Percentiles rank a stretch among this genome's conserved stretches.
Conservation (phyloP, 2,329 filamentous ascomycete species). For the Cytospora leucostoma region DNA sequence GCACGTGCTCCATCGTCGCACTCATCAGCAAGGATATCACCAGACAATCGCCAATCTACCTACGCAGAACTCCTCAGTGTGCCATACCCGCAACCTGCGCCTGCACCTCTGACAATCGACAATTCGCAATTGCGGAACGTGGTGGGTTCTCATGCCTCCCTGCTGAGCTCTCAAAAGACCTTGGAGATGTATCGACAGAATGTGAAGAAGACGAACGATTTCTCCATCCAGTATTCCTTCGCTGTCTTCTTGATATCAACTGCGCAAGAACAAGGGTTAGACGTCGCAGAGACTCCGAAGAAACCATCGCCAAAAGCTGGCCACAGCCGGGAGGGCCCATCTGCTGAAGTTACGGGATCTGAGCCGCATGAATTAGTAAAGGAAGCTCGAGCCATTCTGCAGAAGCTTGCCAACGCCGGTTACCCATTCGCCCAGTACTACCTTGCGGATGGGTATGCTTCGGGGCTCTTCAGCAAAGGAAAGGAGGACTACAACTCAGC, state of each 20-base stretch:
- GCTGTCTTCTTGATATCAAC: conserved; percentile 91
- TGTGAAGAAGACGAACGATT: conserved; percentile 94
- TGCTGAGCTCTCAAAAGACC: conserved; percentile 89
- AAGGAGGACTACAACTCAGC: conserved; percentile 90
- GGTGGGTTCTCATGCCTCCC: conserved; percentile 85
- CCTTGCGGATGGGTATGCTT: conserved; percentile 89
- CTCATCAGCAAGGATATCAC: conserved; percentile 51
- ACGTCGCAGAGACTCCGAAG: conserved; percentile 49
- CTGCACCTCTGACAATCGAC: conserved; percentile 69
- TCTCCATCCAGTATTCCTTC: conserved; percentile 92
- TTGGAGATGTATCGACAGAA: conserved; percentile 97
- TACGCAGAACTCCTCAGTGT: conserved; percentile 64
- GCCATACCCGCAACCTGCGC: conserved; percentile 77
- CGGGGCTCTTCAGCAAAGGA: conserved; percentile 91
- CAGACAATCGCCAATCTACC: conserved; percentile 54
- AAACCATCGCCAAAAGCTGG: conserved; percentile 50
- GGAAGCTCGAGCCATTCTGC: conserved; percentile 87
- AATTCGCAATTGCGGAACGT: conserved; percentile 77
- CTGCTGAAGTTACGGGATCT: conserved; percentile 48
- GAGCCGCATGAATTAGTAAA: conserved; percentile 71
- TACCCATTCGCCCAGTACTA: conserved; percentile 99
- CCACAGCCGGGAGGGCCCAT: conserved; percentile 50
- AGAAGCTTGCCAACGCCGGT: conserved; percentile 79
- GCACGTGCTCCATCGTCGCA: conserved; percentile 51
- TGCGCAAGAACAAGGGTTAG: conserved; percentile 73